These are phyloP conservation scores for Ampelocalamus luodianensis DNA, from an alignment of 176 grass and related monocot genomes.

Conservation along the genomic window DNA sequence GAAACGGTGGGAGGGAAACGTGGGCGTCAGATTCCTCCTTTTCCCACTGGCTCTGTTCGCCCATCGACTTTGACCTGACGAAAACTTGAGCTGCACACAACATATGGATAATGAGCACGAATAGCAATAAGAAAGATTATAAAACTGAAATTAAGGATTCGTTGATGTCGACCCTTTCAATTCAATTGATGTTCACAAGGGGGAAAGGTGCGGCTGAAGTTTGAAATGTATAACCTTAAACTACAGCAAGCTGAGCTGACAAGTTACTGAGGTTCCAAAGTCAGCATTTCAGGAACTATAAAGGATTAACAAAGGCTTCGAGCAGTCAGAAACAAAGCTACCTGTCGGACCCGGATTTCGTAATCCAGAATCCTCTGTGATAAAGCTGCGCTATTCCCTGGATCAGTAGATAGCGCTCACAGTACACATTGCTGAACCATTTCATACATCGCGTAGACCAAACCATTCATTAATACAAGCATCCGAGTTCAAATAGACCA, in stretches of 20 bases:
- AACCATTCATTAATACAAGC: too few relatives aligned
- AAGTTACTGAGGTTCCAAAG: background rate
- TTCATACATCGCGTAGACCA: too few relatives aligned
- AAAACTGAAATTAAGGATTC: constrained; percentile 19
- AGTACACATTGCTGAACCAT: too few relatives aligned
- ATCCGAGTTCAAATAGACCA: too few relatives aligned
- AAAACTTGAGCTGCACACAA: constrained; percentile 41
- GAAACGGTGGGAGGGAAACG: constrained; percentile 34
- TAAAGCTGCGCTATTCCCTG: too few relatives aligned
- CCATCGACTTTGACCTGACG: constrained; percentile 39
- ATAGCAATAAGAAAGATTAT: constrained; percentile 11
- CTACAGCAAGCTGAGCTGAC: background rate
- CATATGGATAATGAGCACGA: constrained; percentile 36
- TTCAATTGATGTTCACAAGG: constrained; percentile 15
- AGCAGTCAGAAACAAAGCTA: background rate
- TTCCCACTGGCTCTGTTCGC: background rate
- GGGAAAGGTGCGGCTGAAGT: constrained; percentile 2
- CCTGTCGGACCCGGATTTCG: too few relatives aligned
- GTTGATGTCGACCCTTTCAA: constrained; percentile 10
- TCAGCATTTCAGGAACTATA: background rate
- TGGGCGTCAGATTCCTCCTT: background rate
- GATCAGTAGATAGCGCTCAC: too few relatives aligned
- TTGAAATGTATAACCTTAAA: constrained; percentile 9
- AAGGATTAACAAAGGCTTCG: background rate
- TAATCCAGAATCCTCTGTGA: too few relatives aligned